Evolutionary conservation across 2,329 filamentous ascomycete species (phyloP), one percentile per base, ranked within the genome.

Genomic region (Scolecobasidium constrictum): DNA sequence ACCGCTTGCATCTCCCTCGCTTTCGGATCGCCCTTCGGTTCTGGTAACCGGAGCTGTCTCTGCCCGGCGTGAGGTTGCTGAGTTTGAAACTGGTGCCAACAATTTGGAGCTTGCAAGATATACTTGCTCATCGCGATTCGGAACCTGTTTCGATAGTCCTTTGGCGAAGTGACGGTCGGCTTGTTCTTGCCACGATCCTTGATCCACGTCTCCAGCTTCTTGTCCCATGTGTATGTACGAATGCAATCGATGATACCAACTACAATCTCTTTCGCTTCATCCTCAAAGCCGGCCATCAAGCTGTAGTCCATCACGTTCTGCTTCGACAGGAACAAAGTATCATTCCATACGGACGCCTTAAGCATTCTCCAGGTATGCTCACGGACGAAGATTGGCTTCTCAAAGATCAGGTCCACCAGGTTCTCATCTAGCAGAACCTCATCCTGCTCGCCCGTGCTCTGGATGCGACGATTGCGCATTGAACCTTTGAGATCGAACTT

Each of bases 241-340:
- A 98, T 96, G 60, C 92, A 96, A 60, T 98, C 90, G 50, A 98
- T 96, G 55, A 98, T 96, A 4, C 92, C 92, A 2, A 98, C 88
- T 12, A 96, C 86, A 12, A 98, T 76, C 63, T 98, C 90, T 54
- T 90, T 88, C 49, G 79, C 77, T 28, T 73, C 72, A 59, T 95
- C 92, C 55, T 98, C 90, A 35, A 98, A 93, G 1, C 90, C 93
- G 43, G 95, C 88, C 92, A 98, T 98, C 35, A 98, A 74, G 18
- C 83, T 92, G 65, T 98, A 98, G 64, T 98, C 92, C 92, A 98
- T 98, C 43, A 98, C 92, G 54, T 96, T 92, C 57, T 96, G 90
- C 31, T 87, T 79, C 38, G 85, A 87, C 41, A 98, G 67, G 66
- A 96, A 98, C 20, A 98, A 70, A 1, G 93, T 98, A 58, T 98